phyloP scores from a whole-genome alignment of 2,329 filamentous ascomycete species.

The Aspergillus brunneoviolaceus region DNA sequence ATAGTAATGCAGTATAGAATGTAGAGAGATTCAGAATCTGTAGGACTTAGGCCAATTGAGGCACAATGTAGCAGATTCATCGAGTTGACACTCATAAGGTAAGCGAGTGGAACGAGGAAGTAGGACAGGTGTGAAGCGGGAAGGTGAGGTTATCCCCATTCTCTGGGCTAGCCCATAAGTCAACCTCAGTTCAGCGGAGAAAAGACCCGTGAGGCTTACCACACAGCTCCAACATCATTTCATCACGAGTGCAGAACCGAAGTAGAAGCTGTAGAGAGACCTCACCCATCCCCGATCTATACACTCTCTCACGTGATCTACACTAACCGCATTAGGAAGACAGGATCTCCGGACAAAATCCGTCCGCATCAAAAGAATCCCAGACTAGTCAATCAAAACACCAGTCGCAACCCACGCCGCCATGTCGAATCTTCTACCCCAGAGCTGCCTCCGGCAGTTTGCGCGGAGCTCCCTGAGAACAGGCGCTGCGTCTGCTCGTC shows the following conservation, averaged over 20 bases:
- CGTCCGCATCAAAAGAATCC: constrained; percentile 25
- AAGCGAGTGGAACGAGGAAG: neutral
- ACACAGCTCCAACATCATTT: neutral
- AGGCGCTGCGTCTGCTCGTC: constrained; percentile 66
- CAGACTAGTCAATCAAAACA: constrained; percentile 21
- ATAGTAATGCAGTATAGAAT: neutral
- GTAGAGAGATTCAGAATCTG: neutral
- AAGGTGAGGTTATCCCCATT: neutral
- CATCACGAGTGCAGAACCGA: neutral
- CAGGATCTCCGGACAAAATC: constrained; percentile 34
- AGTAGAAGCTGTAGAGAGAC: constrained; percentile 1
- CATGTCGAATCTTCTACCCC: constrained; percentile 67
- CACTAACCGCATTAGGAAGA: constrained; percentile 21
- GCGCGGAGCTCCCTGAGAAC: constrained; percentile 48
- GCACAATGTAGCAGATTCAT: neutral
- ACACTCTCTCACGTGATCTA: constrained; percentile 17
- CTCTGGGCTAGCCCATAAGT: neutral
- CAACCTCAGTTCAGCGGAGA: no score
- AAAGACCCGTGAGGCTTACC: neutral
- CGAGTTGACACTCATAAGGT: neutral
- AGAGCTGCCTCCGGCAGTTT: constrained; percentile 60
- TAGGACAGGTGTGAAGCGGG: neutral
- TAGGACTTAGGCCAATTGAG: neutral
- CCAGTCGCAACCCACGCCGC: constrained; percentile 25
- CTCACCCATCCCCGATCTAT: constrained; percentile 10